Conservation (phyloP, 495 filamentous ascomycete species). For the Baudoinia panamericana region DNA sequence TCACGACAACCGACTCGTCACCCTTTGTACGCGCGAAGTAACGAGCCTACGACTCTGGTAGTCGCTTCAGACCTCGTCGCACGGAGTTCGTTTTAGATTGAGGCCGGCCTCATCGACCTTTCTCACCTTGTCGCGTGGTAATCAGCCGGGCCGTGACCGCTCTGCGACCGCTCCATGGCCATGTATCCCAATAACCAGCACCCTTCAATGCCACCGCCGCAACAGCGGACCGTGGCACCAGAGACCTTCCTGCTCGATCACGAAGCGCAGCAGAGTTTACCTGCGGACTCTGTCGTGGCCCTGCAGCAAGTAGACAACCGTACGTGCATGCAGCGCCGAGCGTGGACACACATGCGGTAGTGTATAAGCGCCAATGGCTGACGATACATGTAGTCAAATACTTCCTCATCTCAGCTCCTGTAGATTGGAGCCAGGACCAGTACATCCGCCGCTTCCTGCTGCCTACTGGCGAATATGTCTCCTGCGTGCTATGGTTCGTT, state of each 20-base stretch:
- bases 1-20: too few relatives aligned
- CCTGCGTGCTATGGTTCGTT: constrained; percentile 83
- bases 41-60: too few relatives aligned
- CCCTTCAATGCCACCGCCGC: constrained; percentile 51
- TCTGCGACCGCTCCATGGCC: constrained; percentile 6
- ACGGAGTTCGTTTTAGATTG: constrained; percentile 12
- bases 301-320: constrained; percentile 96
- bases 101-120: constrained; percentile 16
- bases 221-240: constrained; percentile 50
- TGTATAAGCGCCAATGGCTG: constrained; percentile 12
- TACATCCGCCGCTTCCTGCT: constrained; percentile 91
- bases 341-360: constrained; percentile 4
- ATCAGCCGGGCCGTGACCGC: constrained; percentile 20
- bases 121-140: constrained; percentile 12
- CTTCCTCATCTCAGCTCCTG: constrained; percentile 95
- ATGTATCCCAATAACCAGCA: constrained; percentile 28
- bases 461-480: constrained; percentile 96
- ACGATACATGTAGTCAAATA: constrained; percentile 68
- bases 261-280: constrained; percentile 89
- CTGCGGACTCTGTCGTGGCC: constrained; percentile 92
- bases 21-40: too few relatives aligned
- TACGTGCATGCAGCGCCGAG: constrained; percentile 39
- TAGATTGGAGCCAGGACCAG: constrained; percentile 94
- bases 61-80: too few relatives aligned
- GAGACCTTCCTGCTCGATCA: constrained; percentile 97